Evolutionary conservation across 306 rosid genomes (phyloP).

Genomic region (Argentina anserina): DNA sequence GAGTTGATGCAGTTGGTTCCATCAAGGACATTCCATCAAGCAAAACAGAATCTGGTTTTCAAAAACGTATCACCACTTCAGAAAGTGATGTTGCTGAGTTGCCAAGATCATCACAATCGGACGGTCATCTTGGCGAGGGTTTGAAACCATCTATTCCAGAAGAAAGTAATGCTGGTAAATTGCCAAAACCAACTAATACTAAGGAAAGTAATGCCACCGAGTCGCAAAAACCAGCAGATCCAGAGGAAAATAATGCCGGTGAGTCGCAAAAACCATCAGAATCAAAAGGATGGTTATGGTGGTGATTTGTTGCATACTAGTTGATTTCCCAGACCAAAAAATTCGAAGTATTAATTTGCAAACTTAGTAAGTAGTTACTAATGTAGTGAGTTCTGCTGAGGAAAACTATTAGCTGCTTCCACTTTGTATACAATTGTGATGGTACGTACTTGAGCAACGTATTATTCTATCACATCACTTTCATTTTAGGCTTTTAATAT

Average conservation of each 20-base stretch:
- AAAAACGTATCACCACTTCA: background rate
- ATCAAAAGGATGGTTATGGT: slow-evolving; percentile 1
- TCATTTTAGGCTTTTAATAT: background rate
- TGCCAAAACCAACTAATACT: slow-evolving; percentile 24
- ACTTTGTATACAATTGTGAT: background rate
- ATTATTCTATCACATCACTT: no score
- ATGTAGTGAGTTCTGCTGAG: background rate
- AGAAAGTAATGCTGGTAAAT: slow-evolving; percentile 8
- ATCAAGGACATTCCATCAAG: background rate
- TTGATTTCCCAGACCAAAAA: background rate
- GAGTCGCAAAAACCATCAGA: background rate
- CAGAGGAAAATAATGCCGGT: background rate
- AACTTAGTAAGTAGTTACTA: background rate
- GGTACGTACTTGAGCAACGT: background rate
- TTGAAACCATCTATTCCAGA: background rate
- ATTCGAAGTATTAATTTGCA: background rate
- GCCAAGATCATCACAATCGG: slow-evolving; percentile 19
- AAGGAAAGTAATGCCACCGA: background rate
- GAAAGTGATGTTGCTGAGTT: slow-evolving; percentile 33
- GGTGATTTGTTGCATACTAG: background rate
- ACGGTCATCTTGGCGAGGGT: background rate
- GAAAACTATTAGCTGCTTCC: background rate
- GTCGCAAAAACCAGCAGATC: background rate
- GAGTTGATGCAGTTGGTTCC: background rate
- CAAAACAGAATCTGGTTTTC: background rate